Percentiles rank a stretch among this genome's conserved stretches.
phyloP scores from a whole-genome alignment of 73 alveolate species.

The Paramecium octaurelia region DNA sequence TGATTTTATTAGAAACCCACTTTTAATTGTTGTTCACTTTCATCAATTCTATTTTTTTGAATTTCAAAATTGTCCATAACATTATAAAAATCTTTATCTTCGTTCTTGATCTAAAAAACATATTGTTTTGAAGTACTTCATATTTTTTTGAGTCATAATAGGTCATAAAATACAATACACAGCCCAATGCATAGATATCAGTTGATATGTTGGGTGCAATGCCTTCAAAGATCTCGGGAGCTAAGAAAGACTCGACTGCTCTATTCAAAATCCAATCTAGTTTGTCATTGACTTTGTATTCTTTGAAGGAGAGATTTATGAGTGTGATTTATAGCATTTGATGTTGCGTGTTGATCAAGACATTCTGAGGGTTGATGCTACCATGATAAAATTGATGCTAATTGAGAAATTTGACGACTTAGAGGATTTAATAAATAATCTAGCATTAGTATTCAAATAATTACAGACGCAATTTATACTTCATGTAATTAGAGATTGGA shows the following conservation, averaged over 20 bases:
- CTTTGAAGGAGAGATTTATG: conserved; percentile 19
- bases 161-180: conserved; percentile 37
- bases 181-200: conserved; percentile 32
- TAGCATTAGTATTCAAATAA: background rate
- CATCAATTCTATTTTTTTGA: background rate
- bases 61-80: conserved; percentile 48
- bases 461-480: conserved; percentile 41
- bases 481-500: conserved; percentile 30
- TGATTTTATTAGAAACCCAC: background rate
- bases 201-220: conserved; percentile 33
- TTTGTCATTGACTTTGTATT: conserved; percentile 39
- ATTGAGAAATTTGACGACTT: background rate
- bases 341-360: conserved; percentile 1
- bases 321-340: conserved; percentile 30
- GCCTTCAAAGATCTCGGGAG: conserved; percentile 33
- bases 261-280: conserved; percentile 39
- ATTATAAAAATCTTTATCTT: conserved; percentile 31
- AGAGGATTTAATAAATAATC: conserved; percentile 4
- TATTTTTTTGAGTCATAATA: conserved; percentile 7
- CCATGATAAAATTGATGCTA: conserved; percentile 45
- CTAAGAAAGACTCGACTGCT: conserved; percentile 46
- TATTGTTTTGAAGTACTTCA: background rate
- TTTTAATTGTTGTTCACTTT: background rate
- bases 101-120: background rate
- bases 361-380: conserved; percentile 19